Percentiles rank a stretch among this genome's conserved stretches.
Conservation (phyloP, 345 rosid species). For the Populus tremula region DNA sequence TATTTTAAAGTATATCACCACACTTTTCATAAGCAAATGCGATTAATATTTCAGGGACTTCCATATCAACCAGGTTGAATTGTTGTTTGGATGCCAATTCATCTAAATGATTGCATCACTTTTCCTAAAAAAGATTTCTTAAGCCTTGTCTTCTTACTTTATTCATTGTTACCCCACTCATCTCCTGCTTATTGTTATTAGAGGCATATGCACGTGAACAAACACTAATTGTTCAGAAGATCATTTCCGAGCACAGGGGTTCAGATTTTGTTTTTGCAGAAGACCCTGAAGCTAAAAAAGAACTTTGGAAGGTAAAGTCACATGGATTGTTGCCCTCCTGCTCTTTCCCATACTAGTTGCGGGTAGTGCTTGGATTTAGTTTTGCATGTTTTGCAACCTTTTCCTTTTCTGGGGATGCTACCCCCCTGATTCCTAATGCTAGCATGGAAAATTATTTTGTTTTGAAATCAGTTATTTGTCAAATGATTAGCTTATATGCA, state of each 20-base stretch:
- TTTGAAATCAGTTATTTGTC: background rate
- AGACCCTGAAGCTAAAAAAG: constrained; percentile 77
- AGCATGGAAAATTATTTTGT: background rate
- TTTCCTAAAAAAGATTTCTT: background rate
- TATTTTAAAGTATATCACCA: background rate
- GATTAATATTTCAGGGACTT: background rate
- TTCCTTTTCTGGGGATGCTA: background rate
- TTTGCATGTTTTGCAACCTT: background rate
- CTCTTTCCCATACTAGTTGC: background rate
- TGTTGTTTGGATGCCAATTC: background rate
- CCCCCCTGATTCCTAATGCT: background rate
- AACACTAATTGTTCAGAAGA: constrained; percentile 74
- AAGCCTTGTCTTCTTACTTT: constrained; percentile 1
- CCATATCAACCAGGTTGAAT: background rate
- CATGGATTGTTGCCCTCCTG: constrained; percentile 1
- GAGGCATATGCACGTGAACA: constrained; percentile 89
- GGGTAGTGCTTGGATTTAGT: background rate
- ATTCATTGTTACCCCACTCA: background rate
- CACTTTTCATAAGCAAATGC: background rate
- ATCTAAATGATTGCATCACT: background rate
- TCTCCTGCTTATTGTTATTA: constrained; percentile 18
- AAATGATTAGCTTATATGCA: background rate
- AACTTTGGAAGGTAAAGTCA: constrained; percentile 78
- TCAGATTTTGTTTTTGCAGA: constrained; percentile 82
- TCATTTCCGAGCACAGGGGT: constrained; percentile 74